Conservation (phyloP, 2,329 filamentous ascomycete species). For the Golovinomyces cichoracearum region DNA sequence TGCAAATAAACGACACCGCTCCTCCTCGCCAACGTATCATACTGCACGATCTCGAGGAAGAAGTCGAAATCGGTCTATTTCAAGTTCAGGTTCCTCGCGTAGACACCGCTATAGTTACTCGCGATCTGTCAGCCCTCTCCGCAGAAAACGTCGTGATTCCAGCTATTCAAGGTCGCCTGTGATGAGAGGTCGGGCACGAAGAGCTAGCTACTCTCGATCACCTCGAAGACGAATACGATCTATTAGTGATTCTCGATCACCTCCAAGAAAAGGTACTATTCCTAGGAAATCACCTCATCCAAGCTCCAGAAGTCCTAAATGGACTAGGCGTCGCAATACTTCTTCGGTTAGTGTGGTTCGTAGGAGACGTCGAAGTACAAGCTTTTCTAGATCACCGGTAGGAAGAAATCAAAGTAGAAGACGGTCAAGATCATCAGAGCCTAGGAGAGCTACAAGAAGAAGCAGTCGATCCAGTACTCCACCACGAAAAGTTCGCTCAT, state of each 20-base stretch:
- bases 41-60: background rate
- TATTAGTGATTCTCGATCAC: constrained; percentile 6
- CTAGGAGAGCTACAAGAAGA: constrained; percentile 1
- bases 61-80: background rate
- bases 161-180: constrained; percentile 11
- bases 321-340: constrained; percentile 6
- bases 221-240: constrained; percentile 6
- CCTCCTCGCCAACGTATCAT: background rate
- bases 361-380: constrained; percentile 5
- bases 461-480: constrained; percentile 3
- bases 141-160: constrained; percentile 4
- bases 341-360: constrained; percentile 10
- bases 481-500: constrained; percentile 2
- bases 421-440: background rate
- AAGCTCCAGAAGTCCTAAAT: constrained; percentile 2
- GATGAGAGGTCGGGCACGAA: constrained; percentile 4
- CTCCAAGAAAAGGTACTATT: constrained; percentile 1
- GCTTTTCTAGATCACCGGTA: constrained; percentile 7
- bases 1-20: constrained; percentile 1
- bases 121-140: constrained; percentile 8
- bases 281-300: background rate
- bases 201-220: constrained; percentile 3
- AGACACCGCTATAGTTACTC: constrained; percentile 4
- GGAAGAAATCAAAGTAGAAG: background rate
- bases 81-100: constrained; percentile 7